phyloP scores from a whole-genome alignment of 306 rosid genomes.

The Rosa lucieae region DNA sequence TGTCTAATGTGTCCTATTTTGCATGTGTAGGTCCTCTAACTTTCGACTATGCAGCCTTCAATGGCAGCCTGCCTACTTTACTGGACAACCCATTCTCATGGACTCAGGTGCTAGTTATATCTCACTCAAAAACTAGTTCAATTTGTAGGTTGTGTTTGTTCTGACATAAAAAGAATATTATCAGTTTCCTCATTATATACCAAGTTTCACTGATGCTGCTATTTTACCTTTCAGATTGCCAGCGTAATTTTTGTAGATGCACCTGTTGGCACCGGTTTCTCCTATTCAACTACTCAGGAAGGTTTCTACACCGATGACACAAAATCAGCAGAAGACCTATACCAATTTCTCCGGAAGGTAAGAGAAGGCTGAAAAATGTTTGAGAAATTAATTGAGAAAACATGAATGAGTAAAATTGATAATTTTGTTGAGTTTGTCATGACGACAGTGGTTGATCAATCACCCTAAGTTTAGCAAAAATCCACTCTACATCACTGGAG shows the following conservation, averaged over 20 bases:
- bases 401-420: neutral
- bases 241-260: conserved; percentile 47
- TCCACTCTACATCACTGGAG: conserved; percentile 50
- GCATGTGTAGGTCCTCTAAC: conserved; percentile 39
- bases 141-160: neutral
- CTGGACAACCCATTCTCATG: conserved; percentile 41
- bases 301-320: conserved; percentile 29
- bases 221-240: conserved; percentile 9
- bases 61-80: conserved; percentile 35
- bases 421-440: neutral
- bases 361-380: neutral
- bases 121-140: too few relatives aligned
- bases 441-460: conserved; percentile 47
- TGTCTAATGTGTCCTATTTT: too few relatives aligned
- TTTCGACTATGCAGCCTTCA: conserved; percentile 20
- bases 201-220: neutral
- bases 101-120: conserved; percentile 27
- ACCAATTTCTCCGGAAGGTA: conserved; percentile 44
- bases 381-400: too few relatives aligned
- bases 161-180: neutral
- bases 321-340: conserved; percentile 22
- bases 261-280: conserved; percentile 51
- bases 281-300: conserved; percentile 26
- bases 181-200: too few relatives aligned
- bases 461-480: conserved; percentile 50